Conservation (phyloP, 306 rosid species). For the Fagus sylvatica region DNA sequence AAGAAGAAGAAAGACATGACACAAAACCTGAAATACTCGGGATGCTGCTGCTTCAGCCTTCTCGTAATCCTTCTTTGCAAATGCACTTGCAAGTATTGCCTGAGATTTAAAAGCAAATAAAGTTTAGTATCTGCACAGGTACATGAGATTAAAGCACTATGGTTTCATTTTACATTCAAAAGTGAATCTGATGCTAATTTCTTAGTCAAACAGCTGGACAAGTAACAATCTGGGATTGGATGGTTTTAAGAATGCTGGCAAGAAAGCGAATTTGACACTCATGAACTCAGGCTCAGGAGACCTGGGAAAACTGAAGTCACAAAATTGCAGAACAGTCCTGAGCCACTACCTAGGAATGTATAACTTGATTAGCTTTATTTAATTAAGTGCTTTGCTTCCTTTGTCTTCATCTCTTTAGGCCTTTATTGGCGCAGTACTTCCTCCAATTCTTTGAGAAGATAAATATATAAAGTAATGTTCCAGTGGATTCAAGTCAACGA, state of each 20-base stretch:
- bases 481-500: not conserved
- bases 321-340: not conserved
- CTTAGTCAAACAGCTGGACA: not conserved
- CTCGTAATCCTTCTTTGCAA: conserved; percentile 76
- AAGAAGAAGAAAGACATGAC: not conserved
- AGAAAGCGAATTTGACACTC: not conserved
- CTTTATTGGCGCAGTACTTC: conserved; percentile 6
- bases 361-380: not conserved
- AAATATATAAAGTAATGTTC: not conserved
- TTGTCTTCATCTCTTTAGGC: not conserved
- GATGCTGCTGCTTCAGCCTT: conserved; percentile 74
- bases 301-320: not conserved
- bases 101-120: conserved; percentile 31
- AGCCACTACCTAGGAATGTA: not conserved
- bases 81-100: conserved; percentile 94
- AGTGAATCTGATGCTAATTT: not conserved
- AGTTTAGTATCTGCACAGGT: conserved; percentile 9
- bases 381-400: not conserved
- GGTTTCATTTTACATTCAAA: not conserved
- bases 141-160: not conserved
- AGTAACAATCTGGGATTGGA: not conserved
- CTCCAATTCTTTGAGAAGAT: conserved; percentile 6
- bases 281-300: not conserved
- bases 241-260: not conserved
- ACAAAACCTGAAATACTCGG: conserved; percentile 77